Evolutionary conservation across 2,329 filamentous ascomycete genomes (phyloP).

Genomic region (Lachnellula cervina): DNA sequence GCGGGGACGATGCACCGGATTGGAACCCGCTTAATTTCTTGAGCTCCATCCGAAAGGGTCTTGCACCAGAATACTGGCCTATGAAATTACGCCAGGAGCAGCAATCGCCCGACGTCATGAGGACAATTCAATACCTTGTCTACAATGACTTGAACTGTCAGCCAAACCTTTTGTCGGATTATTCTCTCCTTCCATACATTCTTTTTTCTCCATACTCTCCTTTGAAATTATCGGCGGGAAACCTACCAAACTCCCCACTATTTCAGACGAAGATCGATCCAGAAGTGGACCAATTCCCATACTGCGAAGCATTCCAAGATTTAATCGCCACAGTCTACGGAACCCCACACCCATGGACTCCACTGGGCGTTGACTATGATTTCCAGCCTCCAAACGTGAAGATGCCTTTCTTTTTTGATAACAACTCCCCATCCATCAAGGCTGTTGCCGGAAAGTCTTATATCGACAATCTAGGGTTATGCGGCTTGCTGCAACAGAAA

Average conservation of each 20-base stretch:
- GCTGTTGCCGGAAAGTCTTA: conserved; percentile 6
- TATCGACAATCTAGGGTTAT: conserved; percentile 11
- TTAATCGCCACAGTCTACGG: conserved; percentile 21
- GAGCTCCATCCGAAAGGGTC: conserved; percentile 63
- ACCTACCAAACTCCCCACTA: neutral
- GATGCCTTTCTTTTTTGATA: neutral
- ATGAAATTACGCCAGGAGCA: conserved; percentile 2
- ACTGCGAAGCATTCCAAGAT: conserved; percentile 30
- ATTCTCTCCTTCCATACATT: conserved; percentile 30
- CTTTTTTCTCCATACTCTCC: conserved; percentile 32
- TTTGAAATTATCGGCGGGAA: conserved; percentile 15
- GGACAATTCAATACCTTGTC: conserved; percentile 11
- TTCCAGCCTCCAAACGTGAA: no score
- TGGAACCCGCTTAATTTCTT: conserved; percentile 46
- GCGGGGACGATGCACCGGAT: conserved; percentile 40
- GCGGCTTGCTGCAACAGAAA: conserved; percentile 10
- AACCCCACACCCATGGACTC: neutral
- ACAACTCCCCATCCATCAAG: neutral
- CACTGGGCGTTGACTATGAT: neutral
- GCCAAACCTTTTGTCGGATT: conserved; percentile 12
- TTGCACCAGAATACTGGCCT: conserved; percentile 1
- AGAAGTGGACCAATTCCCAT: conserved; percentile 18
- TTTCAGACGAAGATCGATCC: neutral
- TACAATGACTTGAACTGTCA: conserved; percentile 20
- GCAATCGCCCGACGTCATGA: conserved; percentile 8